Percentiles rank a stretch among this genome's conserved stretches.
Evolutionary conservation across 148 eudicot species (phyloP).

Genomic region (Limonium bicolor): DNA sequence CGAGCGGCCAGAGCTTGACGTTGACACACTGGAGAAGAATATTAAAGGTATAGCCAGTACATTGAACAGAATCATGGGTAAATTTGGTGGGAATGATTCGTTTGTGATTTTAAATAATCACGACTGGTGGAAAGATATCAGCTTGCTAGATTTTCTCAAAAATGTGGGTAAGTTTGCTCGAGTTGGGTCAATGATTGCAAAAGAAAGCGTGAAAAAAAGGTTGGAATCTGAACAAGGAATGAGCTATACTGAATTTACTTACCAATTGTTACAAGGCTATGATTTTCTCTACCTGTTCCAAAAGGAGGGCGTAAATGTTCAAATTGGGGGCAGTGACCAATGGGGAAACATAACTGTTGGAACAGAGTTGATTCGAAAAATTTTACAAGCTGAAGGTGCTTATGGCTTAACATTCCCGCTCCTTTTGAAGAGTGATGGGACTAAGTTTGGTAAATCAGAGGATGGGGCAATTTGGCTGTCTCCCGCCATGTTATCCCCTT

Average conservation of each 20-base stretch:
- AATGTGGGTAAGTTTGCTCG: slow-evolving; percentile 61
- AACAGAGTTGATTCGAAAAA: slow-evolving; percentile 62
- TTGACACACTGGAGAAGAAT: slow-evolving; percentile 28
- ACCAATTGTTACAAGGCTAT: slow-evolving; percentile 75
- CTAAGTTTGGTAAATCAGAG: slow-evolving; percentile 80
- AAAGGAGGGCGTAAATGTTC: slow-evolving; percentile 48
- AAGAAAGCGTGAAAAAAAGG: slow-evolving; percentile 67
- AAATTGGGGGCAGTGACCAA: slow-evolving; percentile 91
- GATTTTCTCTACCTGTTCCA: slow-evolving; percentile 56
- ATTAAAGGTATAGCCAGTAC: slow-evolving; percentile 23
- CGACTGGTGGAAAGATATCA: slow-evolving; percentile 91
- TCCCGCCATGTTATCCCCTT: slow-evolving; percentile 53
- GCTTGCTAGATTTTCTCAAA: slow-evolving; percentile 56
- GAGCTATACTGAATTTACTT: slow-evolving; percentile 83
- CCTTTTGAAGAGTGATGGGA: slow-evolving; percentile 69
- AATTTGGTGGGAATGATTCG: slow-evolving; percentile 2
- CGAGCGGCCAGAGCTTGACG: slow-evolving; percentile 63
- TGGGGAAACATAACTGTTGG: slow-evolving; percentile 97
- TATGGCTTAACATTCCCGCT: slow-evolving; percentile 84
- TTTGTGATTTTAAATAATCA: slow-evolving; percentile 57
- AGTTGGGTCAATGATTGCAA: slow-evolving; percentile 74
- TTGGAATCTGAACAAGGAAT: slow-evolving; percentile 69
- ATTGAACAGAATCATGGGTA: slow-evolving; percentile 26
- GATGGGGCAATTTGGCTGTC: slow-evolving; percentile 91
- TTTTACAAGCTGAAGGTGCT: slow-evolving; percentile 33